Conservation (phyloP, 495 filamentous ascomycete species). For the Talaromyces adpressus region DNA sequence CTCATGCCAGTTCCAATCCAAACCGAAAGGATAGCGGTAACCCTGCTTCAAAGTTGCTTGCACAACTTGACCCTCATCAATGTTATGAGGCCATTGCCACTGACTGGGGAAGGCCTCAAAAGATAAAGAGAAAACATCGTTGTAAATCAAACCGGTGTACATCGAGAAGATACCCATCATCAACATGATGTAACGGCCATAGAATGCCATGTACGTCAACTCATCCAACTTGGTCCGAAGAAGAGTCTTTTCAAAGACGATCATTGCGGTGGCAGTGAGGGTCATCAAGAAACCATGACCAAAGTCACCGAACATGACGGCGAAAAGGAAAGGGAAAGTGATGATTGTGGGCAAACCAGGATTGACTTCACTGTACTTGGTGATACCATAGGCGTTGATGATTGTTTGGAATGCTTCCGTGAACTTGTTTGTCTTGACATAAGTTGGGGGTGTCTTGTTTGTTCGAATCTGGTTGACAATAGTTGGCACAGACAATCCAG, state of each 20-base stretch:
- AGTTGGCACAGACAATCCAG: constrained; percentile 88
- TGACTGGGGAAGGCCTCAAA: constrained; percentile 80
- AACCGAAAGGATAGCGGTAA: constrained; percentile 89
- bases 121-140: constrained; percentile 92
- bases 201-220: constrained; percentile 95
- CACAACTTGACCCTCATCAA: constrained; percentile 51
- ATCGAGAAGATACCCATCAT: constrained; percentile 97
- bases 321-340: constrained; percentile 97
- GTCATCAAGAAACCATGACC: constrained; percentile 89
- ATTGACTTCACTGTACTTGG: constrained; percentile 96
- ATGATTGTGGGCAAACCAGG: constrained; percentile 90
- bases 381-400: constrained; percentile 94
- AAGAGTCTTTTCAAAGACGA: constrained; percentile 86
- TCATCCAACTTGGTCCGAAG: constrained; percentile 83
- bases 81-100: constrained; percentile 76
- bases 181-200: constrained; percentile 95
- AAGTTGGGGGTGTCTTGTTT: constrained; percentile 94
- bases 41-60: constrained; percentile 55
- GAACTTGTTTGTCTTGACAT: constrained; percentile 95
- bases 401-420: constrained; percentile 98
- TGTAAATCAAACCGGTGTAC: constrained; percentile 96
- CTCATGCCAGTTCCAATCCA: constrained; percentile 96
- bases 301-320: constrained; percentile 98
- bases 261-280: constrained; percentile 75
- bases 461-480: constrained; percentile 97